Evolutionary conservation across 306 rosid species (phyloP), one percentile per base, ranked within the genome.

Genomic region (Spatholobus suberectus): DNA sequence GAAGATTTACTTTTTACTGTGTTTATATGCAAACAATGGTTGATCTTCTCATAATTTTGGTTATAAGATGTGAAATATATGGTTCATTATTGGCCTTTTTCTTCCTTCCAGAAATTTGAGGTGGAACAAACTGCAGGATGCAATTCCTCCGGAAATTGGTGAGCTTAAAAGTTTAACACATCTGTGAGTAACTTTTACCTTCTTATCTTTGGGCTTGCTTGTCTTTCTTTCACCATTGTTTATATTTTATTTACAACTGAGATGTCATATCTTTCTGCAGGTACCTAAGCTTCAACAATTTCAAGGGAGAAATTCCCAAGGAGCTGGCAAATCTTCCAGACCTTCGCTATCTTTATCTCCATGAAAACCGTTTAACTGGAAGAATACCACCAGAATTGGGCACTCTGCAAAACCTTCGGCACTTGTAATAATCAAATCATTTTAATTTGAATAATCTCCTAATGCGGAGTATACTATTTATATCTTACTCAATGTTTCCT

Each of bases 121-220:
- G 84, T 96, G 99, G 99, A 96, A 96, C 87, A 96, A 96, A 84
- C 91, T 96, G 21, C 99, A 96, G 52, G 99, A 96, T 88, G 91
- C 88, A 80, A 90, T 96, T 78, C 99, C 99, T 84, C 93, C 97
- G 0, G 99, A 96, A 91, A 94, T 96, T 47, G 98, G 98, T 17
- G 97, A 92, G 76, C 91, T 96, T 70, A 96, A 92, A 94, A 96
- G 98, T 85, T 84, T 96, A 77, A 96, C 99, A 8, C 97, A 96
- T 91, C 80, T 96, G 99, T 96, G 87, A 90, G 99, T 89, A 44
- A 80, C 78, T 21, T 59, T 76, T 5, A 63, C 62, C 76, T 85
- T 70, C 24, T 20, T 66, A 9, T 52, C 73, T 55, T 76, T 32
- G 38, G 26, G 47, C 32, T 83, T 76, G n/a, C 49, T 51, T 0